phyloP scores from a whole-genome alignment of 2,329 filamentous ascomycete genomes.

The Epichloe sylvatica region DNA sequence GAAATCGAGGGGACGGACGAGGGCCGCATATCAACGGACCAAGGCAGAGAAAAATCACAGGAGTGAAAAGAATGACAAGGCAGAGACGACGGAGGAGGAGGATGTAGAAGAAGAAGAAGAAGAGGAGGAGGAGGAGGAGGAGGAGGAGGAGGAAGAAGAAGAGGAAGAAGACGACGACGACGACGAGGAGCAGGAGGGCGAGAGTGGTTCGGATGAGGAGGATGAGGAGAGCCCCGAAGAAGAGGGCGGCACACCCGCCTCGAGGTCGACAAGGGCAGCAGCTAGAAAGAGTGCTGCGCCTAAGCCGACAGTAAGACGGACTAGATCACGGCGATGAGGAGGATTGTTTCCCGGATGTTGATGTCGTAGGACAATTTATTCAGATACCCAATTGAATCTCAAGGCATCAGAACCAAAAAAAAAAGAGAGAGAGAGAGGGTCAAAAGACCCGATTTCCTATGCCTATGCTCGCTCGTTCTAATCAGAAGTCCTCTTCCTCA shows the following conservation, averaged over 20 bases:
- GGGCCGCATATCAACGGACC: conserved; percentile 26
- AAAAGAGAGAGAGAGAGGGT: neutral
- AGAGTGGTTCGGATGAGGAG: conserved; percentile 14
- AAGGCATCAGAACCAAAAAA: neutral
- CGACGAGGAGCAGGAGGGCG: conserved; percentile 20
- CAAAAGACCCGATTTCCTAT: neutral
- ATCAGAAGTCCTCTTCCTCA: neutral
- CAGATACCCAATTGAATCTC: neutral
- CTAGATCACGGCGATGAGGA: conserved; percentile 4
- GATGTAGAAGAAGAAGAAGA: conserved; percentile 22
- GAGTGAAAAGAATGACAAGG: conserved; percentile 15
- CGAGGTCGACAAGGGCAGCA: conserved; percentile 15
- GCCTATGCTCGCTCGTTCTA: neutral
- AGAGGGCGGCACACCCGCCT: conserved; percentile 20
- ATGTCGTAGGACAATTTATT: neutral
- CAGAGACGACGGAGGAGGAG: conserved; percentile 19
- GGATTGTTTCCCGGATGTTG: neutral
- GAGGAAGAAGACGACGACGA: conserved; percentile 12
- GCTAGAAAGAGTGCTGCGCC: conserved; percentile 3
- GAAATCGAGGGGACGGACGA: conserved; percentile 27
- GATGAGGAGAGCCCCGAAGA: conserved; percentile 13
- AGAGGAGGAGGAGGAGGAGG: conserved; percentile 7
- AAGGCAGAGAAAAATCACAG: conserved; percentile 19
- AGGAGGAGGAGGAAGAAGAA: conserved; percentile 19
- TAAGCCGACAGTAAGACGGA: conserved; percentile 3